Conservation (phyloP, 1,284 basidiomycete species). For the Ceratobasidium sp. region DNA sequence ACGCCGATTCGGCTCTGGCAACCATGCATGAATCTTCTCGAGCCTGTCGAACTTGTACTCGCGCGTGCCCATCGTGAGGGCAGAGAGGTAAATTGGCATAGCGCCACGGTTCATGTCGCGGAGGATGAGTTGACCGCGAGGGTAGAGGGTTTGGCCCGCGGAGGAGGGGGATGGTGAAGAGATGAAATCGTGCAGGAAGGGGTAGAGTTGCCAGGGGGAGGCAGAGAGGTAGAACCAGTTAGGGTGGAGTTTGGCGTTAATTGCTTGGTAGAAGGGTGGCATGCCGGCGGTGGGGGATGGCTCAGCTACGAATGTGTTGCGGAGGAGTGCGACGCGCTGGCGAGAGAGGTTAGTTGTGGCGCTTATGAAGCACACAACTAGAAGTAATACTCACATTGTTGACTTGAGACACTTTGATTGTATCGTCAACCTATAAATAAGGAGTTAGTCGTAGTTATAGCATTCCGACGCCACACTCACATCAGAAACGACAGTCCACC, state of each 20-base stretch:
- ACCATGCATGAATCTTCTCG: constrained; percentile 1
- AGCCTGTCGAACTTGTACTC: constrained; percentile 21
- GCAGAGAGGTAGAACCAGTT: constrained; percentile 29
- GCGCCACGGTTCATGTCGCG: constrained; percentile 17
- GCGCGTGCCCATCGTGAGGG: constrained; percentile 29
- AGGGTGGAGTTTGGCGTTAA: constrained; percentile 25
- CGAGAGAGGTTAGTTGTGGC: not conserved
- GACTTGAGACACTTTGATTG: constrained; percentile 22
- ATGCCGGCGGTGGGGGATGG: not conserved
- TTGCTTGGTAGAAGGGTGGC: not conserved
- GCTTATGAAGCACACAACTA: no score
- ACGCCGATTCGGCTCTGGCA: constrained; percentile 25
- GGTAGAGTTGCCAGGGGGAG: constrained; percentile 29
- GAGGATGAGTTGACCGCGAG: constrained; percentile 22
- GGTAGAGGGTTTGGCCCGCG: not conserved
- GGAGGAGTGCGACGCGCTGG: constrained; percentile 23
- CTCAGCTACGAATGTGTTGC: constrained; percentile 26
- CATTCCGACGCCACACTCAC: not conserved
- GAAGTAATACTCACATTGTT: constrained; percentile 13
- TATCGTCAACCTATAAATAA: constrained; percentile 17
- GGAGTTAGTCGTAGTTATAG: not conserved
- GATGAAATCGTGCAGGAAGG: constrained; percentile 26
- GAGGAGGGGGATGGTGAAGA: not conserved
- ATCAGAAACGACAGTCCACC: constrained; percentile 26
- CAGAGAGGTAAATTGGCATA: constrained; percentile 25